Conservation (phyloP, 257 asterid species). For the Coffea canephora region DNA sequence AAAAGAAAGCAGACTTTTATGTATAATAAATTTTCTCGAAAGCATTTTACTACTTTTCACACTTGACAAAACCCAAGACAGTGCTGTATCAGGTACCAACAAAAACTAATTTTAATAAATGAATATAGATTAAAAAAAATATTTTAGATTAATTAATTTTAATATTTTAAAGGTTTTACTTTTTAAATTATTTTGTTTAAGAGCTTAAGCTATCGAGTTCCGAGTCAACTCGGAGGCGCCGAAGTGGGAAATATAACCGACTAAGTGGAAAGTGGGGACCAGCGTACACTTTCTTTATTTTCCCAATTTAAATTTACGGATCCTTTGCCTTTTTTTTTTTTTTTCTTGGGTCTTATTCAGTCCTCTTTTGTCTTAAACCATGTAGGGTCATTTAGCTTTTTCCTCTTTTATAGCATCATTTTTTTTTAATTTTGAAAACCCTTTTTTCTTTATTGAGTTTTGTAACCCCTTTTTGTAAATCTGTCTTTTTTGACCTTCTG, state of each 20-base stretch:
- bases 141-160: too few relatives aligned
- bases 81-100: too few relatives aligned
- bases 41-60: too few relatives aligned
- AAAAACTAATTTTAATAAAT: too few relatives aligned
- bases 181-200: too few relatives aligned
- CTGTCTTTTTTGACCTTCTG: neutral
- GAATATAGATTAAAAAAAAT: too few relatives aligned
- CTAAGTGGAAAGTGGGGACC: neutral
- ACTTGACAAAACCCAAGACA: too few relatives aligned
- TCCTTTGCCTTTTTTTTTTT: neutral
- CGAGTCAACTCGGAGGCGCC: slow-evolving; percentile 17
- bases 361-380: too few relatives aligned
- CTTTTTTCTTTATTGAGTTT: neutral
- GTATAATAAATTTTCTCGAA: too few relatives aligned
- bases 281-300: neutral
- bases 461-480: neutral
- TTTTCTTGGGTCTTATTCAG: neutral
- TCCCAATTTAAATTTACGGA: slow-evolving; percentile 4
- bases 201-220: slow-evolving; percentile 4
- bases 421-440: neutral
- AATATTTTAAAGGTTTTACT: neutral
- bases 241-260: neutral
- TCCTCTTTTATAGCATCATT: neutral
- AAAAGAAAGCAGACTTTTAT: too few relatives aligned
- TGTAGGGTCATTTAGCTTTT: neutral